A percentile compares a stretch with the other conserved stretches of the same genome.
phyloP scores from a whole-genome alignment of 306 rosid genomes.

The Casuarina glauca region DNA sequence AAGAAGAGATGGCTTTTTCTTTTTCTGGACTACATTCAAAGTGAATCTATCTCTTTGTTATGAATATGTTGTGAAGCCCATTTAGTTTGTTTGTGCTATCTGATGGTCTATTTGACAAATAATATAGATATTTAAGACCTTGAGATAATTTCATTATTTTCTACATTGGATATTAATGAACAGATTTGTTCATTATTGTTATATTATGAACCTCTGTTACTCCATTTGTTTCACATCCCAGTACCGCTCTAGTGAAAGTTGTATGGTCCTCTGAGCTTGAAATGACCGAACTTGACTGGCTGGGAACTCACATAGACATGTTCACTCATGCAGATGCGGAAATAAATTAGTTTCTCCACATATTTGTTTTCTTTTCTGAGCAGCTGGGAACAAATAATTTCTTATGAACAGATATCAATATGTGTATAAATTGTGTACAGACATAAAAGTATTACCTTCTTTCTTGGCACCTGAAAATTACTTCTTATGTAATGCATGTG shows the following conservation, averaged over 20 bases:
- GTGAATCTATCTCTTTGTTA: constrained; percentile 1
- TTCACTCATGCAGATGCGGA: too few species aligned
- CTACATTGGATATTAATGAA: neutral
- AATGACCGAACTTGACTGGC: neutral
- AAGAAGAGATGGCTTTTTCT: neutral
- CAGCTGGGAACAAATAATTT: neutral
- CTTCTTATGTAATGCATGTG: neutral
- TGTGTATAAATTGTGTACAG: too few species aligned
- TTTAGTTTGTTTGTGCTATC: neutral
- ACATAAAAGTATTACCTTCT: too few species aligned
- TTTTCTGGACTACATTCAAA: constrained; percentile 11
- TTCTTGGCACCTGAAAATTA: neutral
- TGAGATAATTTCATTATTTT: neutral
- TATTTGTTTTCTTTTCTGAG: too few species aligned
- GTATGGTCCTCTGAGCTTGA: neutral
- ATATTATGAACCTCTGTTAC: neutral
- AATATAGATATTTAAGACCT: neutral
- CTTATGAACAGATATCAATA: too few species aligned
- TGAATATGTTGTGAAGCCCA: neutral
- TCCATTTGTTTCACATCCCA: neutral
- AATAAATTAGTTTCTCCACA: too few species aligned
- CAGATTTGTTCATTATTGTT: neutral
- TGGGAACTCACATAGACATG: too few species aligned
- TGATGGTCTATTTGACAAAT: neutral
- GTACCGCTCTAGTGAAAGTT: neutral